A percentile compares a stretch with the other conserved stretches of the same genome.
phyloP scores from a whole-genome alignment of 2,329 filamentous ascomycete species.

The Fusarium veterinarium region DNA sequence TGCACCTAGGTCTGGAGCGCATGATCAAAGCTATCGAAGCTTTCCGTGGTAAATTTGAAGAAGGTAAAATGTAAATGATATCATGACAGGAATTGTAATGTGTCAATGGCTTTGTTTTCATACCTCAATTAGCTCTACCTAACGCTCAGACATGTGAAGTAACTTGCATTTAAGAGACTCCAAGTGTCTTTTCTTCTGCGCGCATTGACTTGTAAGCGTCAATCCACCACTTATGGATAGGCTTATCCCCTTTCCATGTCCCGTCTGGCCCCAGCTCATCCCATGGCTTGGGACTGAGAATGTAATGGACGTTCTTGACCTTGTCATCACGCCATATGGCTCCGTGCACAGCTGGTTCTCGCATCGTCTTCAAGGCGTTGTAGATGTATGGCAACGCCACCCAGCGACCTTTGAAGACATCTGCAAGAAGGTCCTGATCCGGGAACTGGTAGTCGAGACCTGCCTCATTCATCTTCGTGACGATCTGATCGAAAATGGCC shows the following conservation, averaged over 20 bases:
- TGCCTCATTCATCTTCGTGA: not conserved
- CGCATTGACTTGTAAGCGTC: conserved; percentile 6
- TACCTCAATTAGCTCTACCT: no score
- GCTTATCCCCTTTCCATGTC: not conserved
- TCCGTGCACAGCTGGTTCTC: not conserved
- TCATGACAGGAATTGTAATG: fast-evolving
- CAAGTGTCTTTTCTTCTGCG: not conserved
- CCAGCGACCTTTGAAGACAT: conserved; percentile 7
- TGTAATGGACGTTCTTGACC: conserved; percentile 29
- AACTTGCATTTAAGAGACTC: fast-evolving
- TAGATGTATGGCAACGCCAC: conserved; percentile 11
- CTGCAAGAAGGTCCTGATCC: conserved; percentile 16
- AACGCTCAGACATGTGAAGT: fast-evolving
- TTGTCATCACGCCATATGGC: conserved; percentile 9
- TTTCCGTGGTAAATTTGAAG: not conserved
- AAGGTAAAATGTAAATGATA: fast-evolving
- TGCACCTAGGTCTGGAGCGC: not conserved
- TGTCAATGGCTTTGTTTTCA: not conserved
- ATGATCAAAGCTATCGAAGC: not conserved
- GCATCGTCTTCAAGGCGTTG: conserved; percentile 24
- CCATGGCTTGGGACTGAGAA: conserved; percentile 22
- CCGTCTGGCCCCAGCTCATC: not conserved
- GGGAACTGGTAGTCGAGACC: conserved; percentile 1
- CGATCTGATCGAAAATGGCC: not conserved
- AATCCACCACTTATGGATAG: conserved; percentile 25